A percentile compares a stretch with the other conserved stretches of the same genome.
These are phyloP conservation scores for Parsonsia alboflavescens DNA, from an alignment of 257 asterid genomes.

Conservation along the genomic window DNA sequence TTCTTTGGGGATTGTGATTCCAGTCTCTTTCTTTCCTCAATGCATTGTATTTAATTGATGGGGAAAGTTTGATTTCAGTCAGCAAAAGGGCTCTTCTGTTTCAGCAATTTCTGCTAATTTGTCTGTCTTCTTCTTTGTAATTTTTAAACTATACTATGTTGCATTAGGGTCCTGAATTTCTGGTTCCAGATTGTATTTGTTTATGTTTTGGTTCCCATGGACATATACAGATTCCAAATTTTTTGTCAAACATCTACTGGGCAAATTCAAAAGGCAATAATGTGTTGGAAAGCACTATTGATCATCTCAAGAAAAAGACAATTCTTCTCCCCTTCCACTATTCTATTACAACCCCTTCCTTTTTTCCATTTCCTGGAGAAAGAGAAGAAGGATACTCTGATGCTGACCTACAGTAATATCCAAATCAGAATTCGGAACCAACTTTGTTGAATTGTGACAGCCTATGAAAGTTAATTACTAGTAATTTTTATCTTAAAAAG, in stretches of 20 bases:
- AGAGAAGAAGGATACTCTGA: background rate
- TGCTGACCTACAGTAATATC: background rate
- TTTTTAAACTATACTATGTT: background rate
- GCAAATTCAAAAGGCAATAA: background rate
- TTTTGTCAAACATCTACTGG: background rate
- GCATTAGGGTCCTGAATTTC: slow-evolving; percentile 11
- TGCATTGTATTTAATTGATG: slow-evolving; percentile 12
- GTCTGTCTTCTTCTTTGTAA: slow-evolving; percentile 13
- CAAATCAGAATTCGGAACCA: no score
- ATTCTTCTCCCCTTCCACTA: background rate
- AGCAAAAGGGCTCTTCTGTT: slow-evolving; percentile 13
- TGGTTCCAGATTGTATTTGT: slow-evolving; percentile 4
- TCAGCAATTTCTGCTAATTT: slow-evolving; percentile 14
- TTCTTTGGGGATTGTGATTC: slow-evolving; percentile 21
- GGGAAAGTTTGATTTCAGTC: slow-evolving; percentile 16
- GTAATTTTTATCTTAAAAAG: background rate
- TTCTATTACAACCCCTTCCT: background rate
- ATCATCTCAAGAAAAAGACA: slow-evolving; percentile 3
- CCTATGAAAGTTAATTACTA: background rate
- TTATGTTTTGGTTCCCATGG: slow-evolving; percentile 12
- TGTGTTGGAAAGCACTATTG: slow-evolving; percentile 20
- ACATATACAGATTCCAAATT: slow-evolving; percentile 2
- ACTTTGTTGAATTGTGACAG: background rate
- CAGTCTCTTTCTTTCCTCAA: slow-evolving; percentile 23
- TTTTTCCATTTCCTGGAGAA: background rate